Evolutionary conservation across 176 grass and related monocot species (phyloP).

Genomic region (Ensete glaucum): DNA sequence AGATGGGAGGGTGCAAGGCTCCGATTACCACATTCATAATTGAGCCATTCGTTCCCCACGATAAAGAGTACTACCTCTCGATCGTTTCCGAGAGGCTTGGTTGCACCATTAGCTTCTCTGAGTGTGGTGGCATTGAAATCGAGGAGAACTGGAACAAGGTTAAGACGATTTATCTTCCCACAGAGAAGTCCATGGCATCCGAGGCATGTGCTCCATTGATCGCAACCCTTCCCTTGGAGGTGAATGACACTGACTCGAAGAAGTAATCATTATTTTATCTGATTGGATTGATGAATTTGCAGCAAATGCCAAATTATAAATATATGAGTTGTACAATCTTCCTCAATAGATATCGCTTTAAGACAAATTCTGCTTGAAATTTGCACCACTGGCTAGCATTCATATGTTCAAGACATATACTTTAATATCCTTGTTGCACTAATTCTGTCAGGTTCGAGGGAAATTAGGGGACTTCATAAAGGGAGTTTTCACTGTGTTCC

Average conservation of each 20-base stretch:
- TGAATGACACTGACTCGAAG: background rate
- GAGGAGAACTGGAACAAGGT: constrained; percentile 52
- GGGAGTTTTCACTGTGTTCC: constrained; percentile 82
- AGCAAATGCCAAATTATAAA: too few relatives aligned
- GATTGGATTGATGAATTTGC: too few relatives aligned
- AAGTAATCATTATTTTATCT: too few relatives aligned
- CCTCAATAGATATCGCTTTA: too few relatives aligned
- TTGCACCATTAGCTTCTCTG: constrained; percentile 41
- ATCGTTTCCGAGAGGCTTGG: constrained; percentile 43
- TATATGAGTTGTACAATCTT: too few relatives aligned
- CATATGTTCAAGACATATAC: too few relatives aligned
- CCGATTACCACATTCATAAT: constrained; percentile 43
- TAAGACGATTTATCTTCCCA: constrained; percentile 36
- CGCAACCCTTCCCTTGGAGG: constrained; percentile 39
- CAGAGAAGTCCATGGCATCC: constrained; percentile 33
- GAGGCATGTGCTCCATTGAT: constrained; percentile 40
- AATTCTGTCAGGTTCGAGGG: constrained; percentile 38
- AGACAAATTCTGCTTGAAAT: too few relatives aligned
- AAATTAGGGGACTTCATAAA: constrained; percentile 83
- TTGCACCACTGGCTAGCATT: too few relatives aligned
- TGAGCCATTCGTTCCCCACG: constrained; percentile 39
- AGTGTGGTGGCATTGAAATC: constrained; percentile 49
- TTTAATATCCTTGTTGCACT: background rate
- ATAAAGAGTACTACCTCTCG: constrained; percentile 46
- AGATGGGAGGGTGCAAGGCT: constrained; percentile 44